These are phyloP conservation scores for Rutstroemia sp. DNA, from an alignment of 2,329 filamentous ascomycete species.

Conservation along the genomic window DNA sequence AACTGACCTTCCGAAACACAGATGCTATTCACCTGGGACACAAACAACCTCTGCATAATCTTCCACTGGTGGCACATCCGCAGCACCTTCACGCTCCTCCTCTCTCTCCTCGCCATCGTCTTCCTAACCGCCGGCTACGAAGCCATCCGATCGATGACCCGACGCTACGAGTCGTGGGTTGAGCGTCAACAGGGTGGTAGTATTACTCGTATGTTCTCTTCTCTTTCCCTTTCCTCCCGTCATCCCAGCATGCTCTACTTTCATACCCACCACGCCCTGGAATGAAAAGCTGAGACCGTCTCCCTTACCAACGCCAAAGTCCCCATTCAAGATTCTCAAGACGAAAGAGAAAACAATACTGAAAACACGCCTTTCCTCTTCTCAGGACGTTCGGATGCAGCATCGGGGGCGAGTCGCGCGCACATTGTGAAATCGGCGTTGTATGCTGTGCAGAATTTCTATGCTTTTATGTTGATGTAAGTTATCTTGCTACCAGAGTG, in stretches of 20 bases:
- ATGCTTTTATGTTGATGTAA: slow-evolving; percentile 99
- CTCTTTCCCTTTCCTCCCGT: too few relatives aligned
- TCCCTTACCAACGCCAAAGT: too few relatives aligned
- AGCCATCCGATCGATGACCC: slow-evolving; percentile 67
- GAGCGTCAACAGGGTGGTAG: slow-evolving; percentile 16
- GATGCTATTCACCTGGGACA: slow-evolving; percentile 99
- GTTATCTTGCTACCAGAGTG: slow-evolving; percentile 33
- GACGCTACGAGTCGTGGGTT: slow-evolving; percentile 61
- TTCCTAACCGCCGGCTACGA: slow-evolving; percentile 89
- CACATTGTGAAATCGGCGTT: slow-evolving; percentile 74
- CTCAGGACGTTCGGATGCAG: slow-evolving; percentile 61
- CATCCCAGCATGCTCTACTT: slow-evolving; percentile 6
- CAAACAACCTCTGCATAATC: slow-evolving; percentile 88
- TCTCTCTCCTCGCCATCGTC: slow-evolving; percentile 77
- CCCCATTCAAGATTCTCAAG: slow-evolving; percentile 3
- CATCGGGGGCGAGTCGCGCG: slow-evolving; percentile 50
- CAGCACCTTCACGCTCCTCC: slow-evolving; percentile 63
- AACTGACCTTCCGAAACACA: slow-evolving; percentile 31
- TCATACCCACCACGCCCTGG: slow-evolving; percentile 4
- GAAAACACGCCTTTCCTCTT: slow-evolving; percentile 56
- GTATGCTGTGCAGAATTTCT: slow-evolving; percentile 93
- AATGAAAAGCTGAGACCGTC: slow-evolving; percentile 22
- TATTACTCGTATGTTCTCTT: slow-evolving; percentile 24
- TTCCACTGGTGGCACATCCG: slow-evolving; percentile 87
- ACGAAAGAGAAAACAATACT: slow-evolving; percentile 37